Evolutionary conservation across 352 stramenopile species (phyloP).

Genomic region (Pelagophyceae sp.): DNA sequence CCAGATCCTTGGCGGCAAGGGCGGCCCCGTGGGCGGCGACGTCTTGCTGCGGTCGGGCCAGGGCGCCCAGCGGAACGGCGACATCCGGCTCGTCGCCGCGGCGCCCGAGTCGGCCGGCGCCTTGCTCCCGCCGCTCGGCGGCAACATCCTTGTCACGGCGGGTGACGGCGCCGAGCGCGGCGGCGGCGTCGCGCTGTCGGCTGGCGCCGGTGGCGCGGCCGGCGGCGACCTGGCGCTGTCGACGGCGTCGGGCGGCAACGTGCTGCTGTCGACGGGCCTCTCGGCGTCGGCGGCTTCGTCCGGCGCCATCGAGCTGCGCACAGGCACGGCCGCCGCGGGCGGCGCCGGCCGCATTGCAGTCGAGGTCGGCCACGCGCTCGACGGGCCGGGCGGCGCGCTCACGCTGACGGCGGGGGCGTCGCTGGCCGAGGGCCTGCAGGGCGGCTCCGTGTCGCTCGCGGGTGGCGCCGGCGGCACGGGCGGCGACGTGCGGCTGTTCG

Average conservation of each 20-base stretch:
- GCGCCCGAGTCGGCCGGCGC: background rate
- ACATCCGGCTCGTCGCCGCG: background rate
- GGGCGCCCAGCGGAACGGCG: background rate
- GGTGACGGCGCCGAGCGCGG: background rate
- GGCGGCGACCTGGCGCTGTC: background rate
- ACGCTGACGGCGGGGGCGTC: slow-evolving; percentile 25
- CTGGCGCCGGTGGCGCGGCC: background rate
- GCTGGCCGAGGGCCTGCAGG: slow-evolving; percentile 1
- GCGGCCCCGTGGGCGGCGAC: background rate
- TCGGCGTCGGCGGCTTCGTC: slow-evolving; percentile 32
- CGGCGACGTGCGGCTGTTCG: slow-evolving; percentile 38
- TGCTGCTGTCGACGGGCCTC: slow-evolving; percentile 53
- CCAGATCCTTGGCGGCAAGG: background rate
- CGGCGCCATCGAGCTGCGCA: slow-evolving; percentile 32
- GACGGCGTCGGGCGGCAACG: slow-evolving; percentile 40
- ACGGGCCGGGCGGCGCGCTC: slow-evolving; percentile 6
- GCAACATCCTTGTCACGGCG: background rate
- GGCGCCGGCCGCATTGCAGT: slow-evolving; percentile 41
- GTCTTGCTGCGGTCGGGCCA: background rate
- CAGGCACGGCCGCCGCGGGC: slow-evolving; percentile 36
- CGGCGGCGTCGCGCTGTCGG: background rate
- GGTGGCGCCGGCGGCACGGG: slow-evolving; percentile 41
- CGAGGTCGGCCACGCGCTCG: background rate
- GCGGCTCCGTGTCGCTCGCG: slow-evolving; percentile 36
- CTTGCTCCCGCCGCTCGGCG: too few relatives aligned